phyloP scores from a whole-genome alignment of 1,284 basidiomycete genomes.

The Coniophora puteana region DNA sequence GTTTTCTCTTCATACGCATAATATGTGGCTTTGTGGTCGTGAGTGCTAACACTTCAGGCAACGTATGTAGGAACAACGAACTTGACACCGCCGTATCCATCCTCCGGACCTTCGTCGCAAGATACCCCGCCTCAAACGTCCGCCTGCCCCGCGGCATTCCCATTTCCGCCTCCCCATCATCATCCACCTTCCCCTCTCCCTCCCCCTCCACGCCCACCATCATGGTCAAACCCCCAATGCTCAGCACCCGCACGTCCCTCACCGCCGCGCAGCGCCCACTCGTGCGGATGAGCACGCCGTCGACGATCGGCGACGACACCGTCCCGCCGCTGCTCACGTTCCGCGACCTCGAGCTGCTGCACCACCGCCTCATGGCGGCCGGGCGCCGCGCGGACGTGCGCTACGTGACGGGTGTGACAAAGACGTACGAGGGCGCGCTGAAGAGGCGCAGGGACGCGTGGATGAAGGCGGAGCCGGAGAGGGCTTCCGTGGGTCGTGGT shows the following conservation, averaged over 20 bases:
- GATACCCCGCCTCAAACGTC: slow-evolving; percentile 65
- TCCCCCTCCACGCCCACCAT: slow-evolving; percentile 9
- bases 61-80: slow-evolving; percentile 40
- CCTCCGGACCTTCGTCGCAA: slow-evolving; percentile 50
- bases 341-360: slow-evolving; percentile 60
- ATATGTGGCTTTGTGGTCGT: too few species aligned
- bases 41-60: not conserved
- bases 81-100: slow-evolving; percentile 48
- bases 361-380: slow-evolving; percentile 53
- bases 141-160: slow-evolving; percentile 30
- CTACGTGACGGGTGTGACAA: slow-evolving; percentile 64
- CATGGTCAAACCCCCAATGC: slow-evolving; percentile 37
- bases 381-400: slow-evolving; percentile 42
- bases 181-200: slow-evolving; percentile 1
- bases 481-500: too few species aligned
- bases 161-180: not conserved
- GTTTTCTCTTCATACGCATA: slow-evolving; percentile 22
- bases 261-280: slow-evolving; percentile 46
- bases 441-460: slow-evolving; percentile 50
- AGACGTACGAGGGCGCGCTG: slow-evolving; percentile 64
- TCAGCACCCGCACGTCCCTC: slow-evolving; percentile 53
- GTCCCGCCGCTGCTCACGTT: slow-evolving; percentile 70
- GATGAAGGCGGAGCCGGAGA: slow-evolving; percentile 27
- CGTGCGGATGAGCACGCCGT: slow-evolving; percentile 50
- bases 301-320: slow-evolving; percentile 53